Conservation (phyloP, 192 early-diverging fungal genomes). For the Gryganskiella cystojenkinii region DNA sequence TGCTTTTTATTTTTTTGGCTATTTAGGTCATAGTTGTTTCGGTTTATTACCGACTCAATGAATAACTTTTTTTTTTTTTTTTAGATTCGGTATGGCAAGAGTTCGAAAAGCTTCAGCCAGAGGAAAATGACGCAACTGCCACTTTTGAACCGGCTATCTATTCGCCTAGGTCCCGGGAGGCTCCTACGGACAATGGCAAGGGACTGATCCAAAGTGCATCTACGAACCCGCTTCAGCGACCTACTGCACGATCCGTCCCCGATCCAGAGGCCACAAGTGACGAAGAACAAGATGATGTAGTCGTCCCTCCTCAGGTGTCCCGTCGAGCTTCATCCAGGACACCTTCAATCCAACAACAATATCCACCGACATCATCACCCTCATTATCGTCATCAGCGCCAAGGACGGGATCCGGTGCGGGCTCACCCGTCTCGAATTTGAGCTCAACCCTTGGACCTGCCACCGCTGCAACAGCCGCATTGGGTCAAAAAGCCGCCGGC, state of each 20-base stretch:
- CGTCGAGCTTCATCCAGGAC: background rate
- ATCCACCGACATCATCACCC: background rate
- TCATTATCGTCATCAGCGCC: background rate
- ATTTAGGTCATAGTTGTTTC: background rate
- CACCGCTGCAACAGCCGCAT: constrained; percentile 41
- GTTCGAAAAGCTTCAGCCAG: constrained; percentile 50
- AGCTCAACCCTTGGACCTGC: constrained; percentile 32
- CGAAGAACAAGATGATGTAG: constrained; percentile 25
- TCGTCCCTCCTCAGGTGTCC: constrained; percentile 9
- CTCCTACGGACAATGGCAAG: background rate
- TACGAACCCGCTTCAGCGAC: constrained; percentile 8
- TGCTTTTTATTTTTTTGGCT: background rate
- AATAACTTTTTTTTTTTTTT: too few species aligned
- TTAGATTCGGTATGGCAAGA: constrained; percentile 50
- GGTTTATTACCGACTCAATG: too few species aligned
- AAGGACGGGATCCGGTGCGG: background rate
- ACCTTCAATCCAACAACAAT: constrained; percentile 8
- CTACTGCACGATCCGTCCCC: constrained; percentile 17
- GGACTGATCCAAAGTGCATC: constrained; percentile 30
- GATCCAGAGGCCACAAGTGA: constrained; percentile 21
- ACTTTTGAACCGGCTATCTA: constrained; percentile 31
- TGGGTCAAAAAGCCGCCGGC: constrained; percentile 59
- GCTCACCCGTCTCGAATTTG: constrained; percentile 19
- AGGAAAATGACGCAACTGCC: constrained; percentile 8
- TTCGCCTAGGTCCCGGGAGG: background rate